Base-by-base conservation (phyloP, 805 yeast species). In the Myxozyma melibiosi region DNA sequence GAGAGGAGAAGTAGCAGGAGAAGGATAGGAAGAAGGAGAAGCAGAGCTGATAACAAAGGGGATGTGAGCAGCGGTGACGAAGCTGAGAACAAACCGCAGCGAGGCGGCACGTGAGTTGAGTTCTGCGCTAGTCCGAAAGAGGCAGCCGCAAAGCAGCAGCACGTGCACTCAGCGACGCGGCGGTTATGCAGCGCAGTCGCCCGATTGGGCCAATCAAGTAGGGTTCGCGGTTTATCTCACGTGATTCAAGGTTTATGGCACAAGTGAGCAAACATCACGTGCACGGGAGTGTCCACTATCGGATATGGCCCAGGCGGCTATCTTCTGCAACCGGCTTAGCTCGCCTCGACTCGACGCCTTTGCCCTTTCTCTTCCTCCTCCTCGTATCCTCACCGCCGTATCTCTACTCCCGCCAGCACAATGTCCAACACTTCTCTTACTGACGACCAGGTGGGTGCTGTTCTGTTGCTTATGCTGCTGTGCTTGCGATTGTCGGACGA, bases 401-500 rank as follows among this genome's bases (percentile, higher is more conserved):
- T 18, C 34, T 14, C 16, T 31, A 4, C 24, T 31, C 49, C 18
- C 27, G 22, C 3, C 25, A 9, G n/a, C 51, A 52, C 31, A 50
- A 60, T 60, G 64, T 60, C 64, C n/a, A 58, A 57, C 57, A 55
- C 64, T 22, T 40, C 64, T 24, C 64, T 60, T 33, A 60, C 64
- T 13, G 64, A 60, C 56, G 64, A 60, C 53, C 64, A 60, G 64
- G 64, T 60, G 27, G 14, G 62, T 41, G 22, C 20, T 20, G 30
- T 14, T 27, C 33, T 14, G 3, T n/a, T 43, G 27, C 22, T 28
- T 3, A 13, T 37, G 2, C 22, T 14, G 28, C 22, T 31, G 13
- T 39, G 22, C 28, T 35, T 24, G 31, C 22, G 24, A n/a, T 38
- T 4, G 1, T 16, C n/a, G 51, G 14, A 5, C 35, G n/a, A n/a